Percentiles rank a stretch among this genome's conserved stretches.
Conservation (phyloP, 495 filamentous ascomycete genomes). For the Aspergillus baeticus region DNA sequence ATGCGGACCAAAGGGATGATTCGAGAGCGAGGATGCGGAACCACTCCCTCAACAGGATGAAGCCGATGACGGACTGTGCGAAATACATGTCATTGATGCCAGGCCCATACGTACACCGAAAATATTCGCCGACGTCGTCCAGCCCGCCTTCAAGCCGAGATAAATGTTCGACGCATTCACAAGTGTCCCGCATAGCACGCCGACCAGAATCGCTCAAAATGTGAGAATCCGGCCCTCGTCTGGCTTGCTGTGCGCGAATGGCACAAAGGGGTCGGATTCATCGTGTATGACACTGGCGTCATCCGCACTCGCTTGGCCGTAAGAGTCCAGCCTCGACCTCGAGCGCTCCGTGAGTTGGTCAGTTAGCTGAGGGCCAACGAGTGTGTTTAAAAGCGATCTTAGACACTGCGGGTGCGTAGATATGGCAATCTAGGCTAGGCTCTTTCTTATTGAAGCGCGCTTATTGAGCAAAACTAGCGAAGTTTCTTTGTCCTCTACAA, state of each 20-base stretch:
- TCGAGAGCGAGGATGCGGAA: not conserved
- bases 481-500: too few relatives aligned
- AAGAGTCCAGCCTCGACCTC: too few relatives aligned
- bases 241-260: not conserved
- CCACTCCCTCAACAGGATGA: constrained; percentile 1
- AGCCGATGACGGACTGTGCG: constrained; percentile 6
- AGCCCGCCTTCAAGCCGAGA: constrained; percentile 7
- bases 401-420: too few relatives aligned
- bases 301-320: too few relatives aligned
- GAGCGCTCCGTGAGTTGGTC: too few relatives aligned
- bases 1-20: not conserved
- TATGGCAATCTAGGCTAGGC: too few relatives aligned
- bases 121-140: constrained; percentile 8
- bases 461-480: too few relatives aligned
- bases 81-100: not conserved
- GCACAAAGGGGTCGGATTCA: not conserved
- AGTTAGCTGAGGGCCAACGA: too few relatives aligned
- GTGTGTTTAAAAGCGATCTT: too few relatives aligned
- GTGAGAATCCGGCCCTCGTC: not conserved
- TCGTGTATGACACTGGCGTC: too few relatives aligned
- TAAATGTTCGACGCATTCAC: constrained; percentile 9
- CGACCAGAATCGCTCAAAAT: constrained; percentile 1
- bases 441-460: too few relatives aligned
- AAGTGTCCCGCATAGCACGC: constrained; percentile 2
- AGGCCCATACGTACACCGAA: not conserved